These are phyloP conservation scores for Penicillium soppii DNA, from an alignment of 495 filamentous ascomycete species.

Conservation along the genomic window DNA sequence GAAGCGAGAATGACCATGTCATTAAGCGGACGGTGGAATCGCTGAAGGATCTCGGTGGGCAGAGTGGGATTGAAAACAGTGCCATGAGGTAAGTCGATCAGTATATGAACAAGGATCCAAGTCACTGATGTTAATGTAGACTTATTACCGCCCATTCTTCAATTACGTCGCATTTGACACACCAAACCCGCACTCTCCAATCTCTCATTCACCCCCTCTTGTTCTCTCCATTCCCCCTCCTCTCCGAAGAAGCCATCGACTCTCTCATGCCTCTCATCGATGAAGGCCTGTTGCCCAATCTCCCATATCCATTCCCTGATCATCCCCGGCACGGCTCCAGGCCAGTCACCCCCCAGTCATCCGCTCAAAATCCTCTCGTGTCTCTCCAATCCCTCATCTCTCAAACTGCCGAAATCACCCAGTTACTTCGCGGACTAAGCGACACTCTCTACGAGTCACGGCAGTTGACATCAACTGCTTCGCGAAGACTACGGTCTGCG, in stretches of 20 bases:
- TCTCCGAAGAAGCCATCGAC: constrained; percentile 69
- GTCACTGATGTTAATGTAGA: constrained; percentile 44
- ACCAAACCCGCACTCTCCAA: constrained; percentile 80
- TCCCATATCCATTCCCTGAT: constrained; percentile 51
- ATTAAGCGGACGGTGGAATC: constrained; percentile 70
- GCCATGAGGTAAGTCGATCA: constrained; percentile 63
- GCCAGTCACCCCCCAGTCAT: constrained; percentile 34
- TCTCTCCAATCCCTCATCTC: constrained; percentile 53
- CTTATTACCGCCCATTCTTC: constrained; percentile 86
- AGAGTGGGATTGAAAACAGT: constrained; percentile 75
- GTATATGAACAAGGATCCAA: neutral
- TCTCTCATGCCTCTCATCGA: constrained; percentile 64
- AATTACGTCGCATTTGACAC: constrained; percentile 76
- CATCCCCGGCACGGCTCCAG: constrained; percentile 49
- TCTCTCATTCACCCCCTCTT: constrained; percentile 71
- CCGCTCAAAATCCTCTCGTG: constrained; percentile 46
- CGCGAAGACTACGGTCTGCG: constrained; percentile 69
- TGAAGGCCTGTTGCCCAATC: constrained; percentile 49
- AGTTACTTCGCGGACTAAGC: constrained; percentile 78
- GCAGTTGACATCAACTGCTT: constrained; percentile 78
- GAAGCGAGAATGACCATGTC: constrained; percentile 64
- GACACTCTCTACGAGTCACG: constrained; percentile 94
- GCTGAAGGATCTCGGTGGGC: constrained; percentile 76
- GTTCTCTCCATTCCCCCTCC: constrained; percentile 47
- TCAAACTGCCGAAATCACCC: constrained; percentile 71